phyloP scores from a whole-genome alignment of 1,139 yeast species.

The Protomyces gravidus region DNA sequence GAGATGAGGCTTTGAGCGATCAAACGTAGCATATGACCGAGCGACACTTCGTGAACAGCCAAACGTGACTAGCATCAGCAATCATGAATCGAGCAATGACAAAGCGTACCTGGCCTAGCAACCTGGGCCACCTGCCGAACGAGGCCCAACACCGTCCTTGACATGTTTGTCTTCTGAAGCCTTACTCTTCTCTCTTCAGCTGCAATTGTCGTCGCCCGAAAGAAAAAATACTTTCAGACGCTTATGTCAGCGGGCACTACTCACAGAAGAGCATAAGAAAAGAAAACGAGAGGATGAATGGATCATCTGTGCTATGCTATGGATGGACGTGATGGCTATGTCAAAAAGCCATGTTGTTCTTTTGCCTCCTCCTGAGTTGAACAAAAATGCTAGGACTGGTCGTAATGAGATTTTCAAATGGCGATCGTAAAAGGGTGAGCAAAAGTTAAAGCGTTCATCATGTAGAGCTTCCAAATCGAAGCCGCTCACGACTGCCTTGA shows the following conservation, averaged over 20 bases:
- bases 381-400: too few species aligned
- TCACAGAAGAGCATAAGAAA: too few species aligned
- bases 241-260: background rate
- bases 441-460: too few species aligned
- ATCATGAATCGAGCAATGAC: background rate
- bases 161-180: background rate
- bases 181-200: background rate
- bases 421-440: too few species aligned
- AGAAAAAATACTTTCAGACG: background rate
- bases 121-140: slow-evolving; percentile 14
- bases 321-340: too few species aligned
- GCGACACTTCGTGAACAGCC: background rate
- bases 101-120: slow-evolving; percentile 9
- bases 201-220: background rate
- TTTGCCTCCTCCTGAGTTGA: too few species aligned
- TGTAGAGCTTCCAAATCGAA: too few species aligned
- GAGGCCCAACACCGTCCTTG: slow-evolving; percentile 15
- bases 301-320: background rate
- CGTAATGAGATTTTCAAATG: too few species aligned
- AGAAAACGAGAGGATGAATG: background rate
- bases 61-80: background rate
- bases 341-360: too few species aligned
- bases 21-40: slow-evolving; percentile 51
- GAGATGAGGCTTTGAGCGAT: slow-evolving; percentile 91
- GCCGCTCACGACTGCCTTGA: too few species aligned